Base-by-base conservation (phyloP, 1,284 basidiomycete species). In the Thelephora terrestris region DNA sequence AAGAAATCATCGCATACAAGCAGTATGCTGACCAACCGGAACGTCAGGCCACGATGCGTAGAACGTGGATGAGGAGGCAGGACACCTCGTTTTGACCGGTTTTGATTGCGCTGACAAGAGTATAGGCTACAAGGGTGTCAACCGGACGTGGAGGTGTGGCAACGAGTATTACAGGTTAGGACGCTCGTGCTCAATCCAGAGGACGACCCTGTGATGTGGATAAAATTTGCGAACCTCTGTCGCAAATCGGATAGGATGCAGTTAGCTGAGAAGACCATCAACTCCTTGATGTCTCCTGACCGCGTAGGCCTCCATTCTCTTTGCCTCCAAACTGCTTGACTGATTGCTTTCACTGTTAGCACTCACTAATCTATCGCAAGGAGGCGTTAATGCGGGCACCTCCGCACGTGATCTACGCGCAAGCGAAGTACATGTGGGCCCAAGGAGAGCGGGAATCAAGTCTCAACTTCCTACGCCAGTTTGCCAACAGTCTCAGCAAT, bases 121-220 rank as follows among this genome's bases (percentile, higher is more conserved):
- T 57, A 2, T 43, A 92, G 91, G 52, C 67, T 99, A 38, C 87
- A 92, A 69, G 96, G 94, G 2, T 98, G 95, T 65, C 94, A 99
- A 63, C 90, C 92, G 16, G 96, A 99, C 57, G 96, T 99, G 17
- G 96, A 99, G 65, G 93, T 97, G 4, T 99, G 96, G 96, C 96
- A 99, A 67, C 83, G 95, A 20, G 92, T 99, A 44, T 71, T 99
- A 16, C 95, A 98, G 70, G 92, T 99, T 36, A 82, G 96, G 50
- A 92, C 93, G 1, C 77, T 99, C 45, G 94, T 99, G 20, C 73
- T 98, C 27, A 90, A 83, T 42, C 96, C 96, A 0, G 89, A 89
- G 55, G 93, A 97, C 58, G 94, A 98, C 60, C 92, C 91, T 46
- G 81, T 90, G 48, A 98, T 97, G 78, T 98, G 95, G 95, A 98